phyloP scores from a whole-genome alignment of 441 rosid species.

The Corymbia calophylla region DNA sequence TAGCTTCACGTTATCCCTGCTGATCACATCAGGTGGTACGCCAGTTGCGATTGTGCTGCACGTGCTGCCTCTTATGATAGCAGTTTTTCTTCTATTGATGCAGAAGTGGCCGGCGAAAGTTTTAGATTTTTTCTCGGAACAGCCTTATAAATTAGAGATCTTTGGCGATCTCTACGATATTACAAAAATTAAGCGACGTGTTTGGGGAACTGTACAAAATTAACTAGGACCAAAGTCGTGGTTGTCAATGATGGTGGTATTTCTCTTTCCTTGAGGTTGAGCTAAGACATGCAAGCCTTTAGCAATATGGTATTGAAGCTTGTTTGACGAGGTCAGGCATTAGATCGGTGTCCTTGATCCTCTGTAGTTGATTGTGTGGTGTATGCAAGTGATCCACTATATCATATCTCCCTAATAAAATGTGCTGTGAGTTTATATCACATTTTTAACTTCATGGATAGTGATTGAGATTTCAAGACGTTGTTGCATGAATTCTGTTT shows the following conservation, averaged over 20 bases:
- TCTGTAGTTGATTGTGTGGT: neutral
- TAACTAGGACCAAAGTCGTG: neutral
- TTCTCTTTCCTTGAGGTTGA: neutral
- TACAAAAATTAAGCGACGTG: no score
- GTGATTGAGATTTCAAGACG: fast-evolving
- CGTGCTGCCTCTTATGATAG: neutral
- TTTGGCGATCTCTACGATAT: no score
- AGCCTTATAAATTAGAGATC: neutral
- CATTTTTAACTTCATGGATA: no score
- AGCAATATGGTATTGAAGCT: neutral
- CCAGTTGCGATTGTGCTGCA: fast-evolving
- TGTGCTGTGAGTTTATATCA: no score
- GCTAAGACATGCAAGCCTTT: neutral
- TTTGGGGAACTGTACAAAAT: neutral
- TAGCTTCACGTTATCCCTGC: neutral
- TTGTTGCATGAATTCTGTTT: no score
- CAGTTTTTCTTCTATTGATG: fast-evolving
- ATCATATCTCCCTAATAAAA: no score
- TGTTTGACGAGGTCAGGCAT: neutral
- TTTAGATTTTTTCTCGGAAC: fast-evolving
- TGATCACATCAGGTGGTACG: no score
- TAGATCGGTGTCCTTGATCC: neutral
- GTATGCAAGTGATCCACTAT: neutral
- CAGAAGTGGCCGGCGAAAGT: fast-evolving
- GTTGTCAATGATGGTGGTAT: neutral